A percentile compares a stretch with the other conserved stretches of the same genome.
phyloP scores from a whole-genome alignment of 495 filamentous ascomycete species.

The Filosporella fistucella region DNA sequence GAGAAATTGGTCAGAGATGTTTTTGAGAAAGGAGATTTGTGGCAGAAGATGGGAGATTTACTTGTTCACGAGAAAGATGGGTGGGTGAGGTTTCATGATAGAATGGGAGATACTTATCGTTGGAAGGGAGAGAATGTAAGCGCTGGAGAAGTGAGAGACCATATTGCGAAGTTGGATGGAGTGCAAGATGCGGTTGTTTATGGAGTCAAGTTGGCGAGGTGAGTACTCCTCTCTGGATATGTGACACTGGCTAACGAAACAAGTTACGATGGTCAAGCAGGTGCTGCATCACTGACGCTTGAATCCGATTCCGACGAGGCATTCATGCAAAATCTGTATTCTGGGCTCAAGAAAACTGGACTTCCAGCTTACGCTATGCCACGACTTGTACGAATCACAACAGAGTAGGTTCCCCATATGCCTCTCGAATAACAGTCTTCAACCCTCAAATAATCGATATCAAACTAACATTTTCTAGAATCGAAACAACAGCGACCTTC shows the following conservation, averaged over 20 bases:
- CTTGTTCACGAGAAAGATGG: constrained; percentile 18
- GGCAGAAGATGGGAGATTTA: constrained; percentile 23
- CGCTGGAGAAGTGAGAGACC: constrained; percentile 32
- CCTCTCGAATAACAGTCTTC: too few relatives aligned
- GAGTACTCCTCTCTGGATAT: constrained; percentile 6
- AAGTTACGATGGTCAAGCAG: constrained; percentile 50
- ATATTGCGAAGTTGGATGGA: constrained; percentile 39
- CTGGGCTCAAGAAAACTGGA: constrained; percentile 39
- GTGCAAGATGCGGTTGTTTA: constrained; percentile 48
- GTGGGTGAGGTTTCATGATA: constrained; percentile 25
- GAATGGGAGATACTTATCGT: constrained; percentile 26
- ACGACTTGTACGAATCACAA: constrained; percentile 42
- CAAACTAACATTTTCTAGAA: constrained; percentile 24
- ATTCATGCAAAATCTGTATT: constrained; percentile 35
- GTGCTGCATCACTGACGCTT: constrained; percentile 44
- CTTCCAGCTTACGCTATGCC: constrained; percentile 47
- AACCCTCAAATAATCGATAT: not conserved
- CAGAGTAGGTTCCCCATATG: constrained; percentile 32
- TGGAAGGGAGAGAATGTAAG: constrained; percentile 29
- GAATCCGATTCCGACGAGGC: constrained; percentile 29
- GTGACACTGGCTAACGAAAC: not conserved
- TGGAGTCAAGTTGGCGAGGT: constrained; percentile 42
- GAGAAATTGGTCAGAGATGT: constrained; percentile 21
- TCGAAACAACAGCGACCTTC: constrained; percentile 45
- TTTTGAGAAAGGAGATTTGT: constrained; percentile 23